Evolutionary conservation across 2,329 filamentous ascomycete species (phyloP).

Genomic region (Proliferodiscus dingleyae): DNA sequence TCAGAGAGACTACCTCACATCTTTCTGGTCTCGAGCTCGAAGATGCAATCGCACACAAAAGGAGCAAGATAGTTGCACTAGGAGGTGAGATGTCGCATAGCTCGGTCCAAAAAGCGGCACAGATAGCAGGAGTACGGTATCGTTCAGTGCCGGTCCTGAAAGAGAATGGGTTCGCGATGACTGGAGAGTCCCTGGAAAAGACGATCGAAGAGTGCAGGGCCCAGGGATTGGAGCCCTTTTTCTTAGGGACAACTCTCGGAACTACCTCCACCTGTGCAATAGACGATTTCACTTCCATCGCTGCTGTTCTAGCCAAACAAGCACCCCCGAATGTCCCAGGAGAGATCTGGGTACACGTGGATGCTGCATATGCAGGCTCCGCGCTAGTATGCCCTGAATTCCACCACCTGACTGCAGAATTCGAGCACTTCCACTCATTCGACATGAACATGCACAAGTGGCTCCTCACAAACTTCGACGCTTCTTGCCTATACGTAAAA

Average conservation of each 20-base stretch:
- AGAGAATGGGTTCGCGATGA: conserved; percentile 65
- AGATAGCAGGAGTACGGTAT: conserved; percentile 81
- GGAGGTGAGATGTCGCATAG: conserved; percentile 77
- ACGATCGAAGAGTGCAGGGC: conserved; percentile 61
- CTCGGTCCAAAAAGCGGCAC: conserved; percentile 79
- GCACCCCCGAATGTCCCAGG: conserved; percentile 36
- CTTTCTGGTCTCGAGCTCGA: conserved; percentile 56
- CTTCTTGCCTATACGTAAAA: conserved; percentile 74
- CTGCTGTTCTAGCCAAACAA: conserved; percentile 32
- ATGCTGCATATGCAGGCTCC: conserved; percentile 87
- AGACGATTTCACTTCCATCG: conserved; percentile 61
- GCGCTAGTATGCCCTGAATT: conserved; percentile 79
- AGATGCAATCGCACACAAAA: conserved; percentile 61
- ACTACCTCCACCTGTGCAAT: conserved; percentile 85
- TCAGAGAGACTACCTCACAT: conserved; percentile 54
- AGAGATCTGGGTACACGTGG: conserved; percentile 84
- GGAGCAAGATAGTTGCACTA: conserved; percentile 72
- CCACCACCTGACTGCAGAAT: conserved; percentile 58
- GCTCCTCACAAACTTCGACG: conserved; percentile 91
- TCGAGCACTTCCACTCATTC: conserved; percentile 76
- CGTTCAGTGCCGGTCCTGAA: conserved; percentile 59
- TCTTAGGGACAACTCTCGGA: conserved; percentile 76
- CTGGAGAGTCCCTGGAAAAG: conserved; percentile 53
- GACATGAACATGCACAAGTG: conserved; percentile 98
- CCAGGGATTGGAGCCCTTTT: conserved; percentile 77